Base-by-base conservation (phyloP, 345 rosid species). In the Linum lewisii region DNA sequence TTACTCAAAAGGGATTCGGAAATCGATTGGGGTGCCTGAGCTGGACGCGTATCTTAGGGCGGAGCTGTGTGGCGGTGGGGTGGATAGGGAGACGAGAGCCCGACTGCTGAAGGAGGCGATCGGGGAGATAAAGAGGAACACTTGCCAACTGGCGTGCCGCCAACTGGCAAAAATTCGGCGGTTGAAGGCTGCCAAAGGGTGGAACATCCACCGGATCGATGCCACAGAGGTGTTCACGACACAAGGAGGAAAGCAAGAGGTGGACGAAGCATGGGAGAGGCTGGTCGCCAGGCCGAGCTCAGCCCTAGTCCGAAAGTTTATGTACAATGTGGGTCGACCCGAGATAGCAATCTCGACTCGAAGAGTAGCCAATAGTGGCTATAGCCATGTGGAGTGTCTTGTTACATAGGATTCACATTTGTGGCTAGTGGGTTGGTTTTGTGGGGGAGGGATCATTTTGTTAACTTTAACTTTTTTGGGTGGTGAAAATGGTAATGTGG, bases 1-100 rank as follows among this genome's bases (percentile, higher is more conserved):
- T 58, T 69, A 79, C 19, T 50, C 71, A 0, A 49, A 42, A 18
- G 94, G 90, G 45, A 72, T 88, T 24, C 54, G 82, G 68, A 83
- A 67, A 58, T 75, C 91, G 2, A 86, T 92, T 49, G 95, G 98
- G 22, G 77, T 92, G 2, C 96, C 86, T 0, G 96, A 92, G 61
- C 75, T 92, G 1, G 81, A 92, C 51, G 54, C 11, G 13, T 78
- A 73, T 66, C 82, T 92, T 21, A 73, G 65, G 47, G 50, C 63
- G 0, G 84, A 88, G 62, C 66, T 75, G 7, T 16, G 47, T 42
- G 3, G 16, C 4, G 5, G 5, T 1, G 47, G 47, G 0, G 77
- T 54, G 60, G 64, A 59, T 23, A 58, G 60, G 53, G 22, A 44
- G 52, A 65, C 56, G 21, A 60, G 70, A 10, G 69, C 19, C 7